These are phyloP conservation scores for Rutstroemia sp. DNA, from an alignment of 2,329 filamentous ascomycete genomes.

Conservation along the genomic window DNA sequence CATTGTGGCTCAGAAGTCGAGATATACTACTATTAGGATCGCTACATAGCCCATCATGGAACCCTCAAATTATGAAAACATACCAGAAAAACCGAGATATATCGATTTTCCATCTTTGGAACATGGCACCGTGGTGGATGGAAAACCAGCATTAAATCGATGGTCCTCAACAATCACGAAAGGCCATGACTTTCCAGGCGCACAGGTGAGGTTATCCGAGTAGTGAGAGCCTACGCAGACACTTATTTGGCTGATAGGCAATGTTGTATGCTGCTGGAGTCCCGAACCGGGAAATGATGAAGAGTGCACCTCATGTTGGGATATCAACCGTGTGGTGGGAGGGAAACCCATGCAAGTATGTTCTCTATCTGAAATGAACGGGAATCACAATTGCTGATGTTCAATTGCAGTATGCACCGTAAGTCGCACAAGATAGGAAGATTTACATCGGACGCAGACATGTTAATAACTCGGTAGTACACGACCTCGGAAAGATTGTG, in stretches of 20 bases:
- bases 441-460: background rate
- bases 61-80: conserved; percentile 15
- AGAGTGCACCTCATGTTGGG: conserved; percentile 82
- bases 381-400: conserved; percentile 9
- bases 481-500: conserved; percentile 80
- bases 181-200: conserved; percentile 52
- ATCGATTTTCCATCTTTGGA: conserved; percentile 27
- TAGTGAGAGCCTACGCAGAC: background rate
- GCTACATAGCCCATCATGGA: conserved; percentile 16
- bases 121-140: conserved; percentile 35
- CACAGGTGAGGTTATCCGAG: conserved; percentile 54
- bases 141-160: conserved; percentile 66
- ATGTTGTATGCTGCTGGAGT: conserved; percentile 95
- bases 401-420: conserved; percentile 40
- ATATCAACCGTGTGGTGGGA: conserved; percentile 96
- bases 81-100: conserved; percentile 25
- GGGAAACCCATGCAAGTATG: conserved; percentile 90
- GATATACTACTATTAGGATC: background rate
- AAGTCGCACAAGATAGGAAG: conserved; percentile 4
- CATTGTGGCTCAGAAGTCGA: background rate
- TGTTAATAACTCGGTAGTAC: conserved; percentile 43
- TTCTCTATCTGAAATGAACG: conserved; percentile 20
- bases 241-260: conserved; percentile 45
- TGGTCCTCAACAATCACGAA: conserved; percentile 79
- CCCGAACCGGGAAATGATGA: conserved; percentile 76